Conservation (phyloP, 352 stramenopile genomes). For the Aphanomyces astaci region DNA sequence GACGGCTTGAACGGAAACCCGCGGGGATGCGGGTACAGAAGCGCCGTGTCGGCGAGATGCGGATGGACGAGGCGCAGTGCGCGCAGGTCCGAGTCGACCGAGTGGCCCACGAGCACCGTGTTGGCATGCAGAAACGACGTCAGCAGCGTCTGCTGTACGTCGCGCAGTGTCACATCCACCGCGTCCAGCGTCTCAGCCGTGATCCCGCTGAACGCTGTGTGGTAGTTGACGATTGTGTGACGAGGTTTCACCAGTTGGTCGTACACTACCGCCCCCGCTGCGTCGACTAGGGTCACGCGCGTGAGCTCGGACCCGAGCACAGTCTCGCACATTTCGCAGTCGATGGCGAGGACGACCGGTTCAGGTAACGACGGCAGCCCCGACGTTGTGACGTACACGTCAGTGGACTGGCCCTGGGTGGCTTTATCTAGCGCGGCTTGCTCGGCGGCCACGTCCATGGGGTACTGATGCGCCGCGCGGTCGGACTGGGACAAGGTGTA, state of each 20-base stretch:
- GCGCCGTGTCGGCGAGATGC: constrained; percentile 61
- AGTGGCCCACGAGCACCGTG: constrained; percentile 81
- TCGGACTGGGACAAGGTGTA: constrained; percentile 61
- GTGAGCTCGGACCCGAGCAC: constrained; percentile 78
- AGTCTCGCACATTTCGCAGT: constrained; percentile 88
- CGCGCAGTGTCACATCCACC: constrained; percentile 49
- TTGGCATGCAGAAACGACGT: constrained; percentile 53
- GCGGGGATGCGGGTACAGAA: constrained; percentile 77
- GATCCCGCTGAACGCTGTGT: constrained; percentile 86
- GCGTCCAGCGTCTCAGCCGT: constrained; percentile 56
- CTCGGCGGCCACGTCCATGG: constrained; percentile 49
- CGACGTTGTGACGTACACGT: constrained; percentile 47
- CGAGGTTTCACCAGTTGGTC: constrained; percentile 78
- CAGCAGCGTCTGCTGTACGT: constrained; percentile 60
- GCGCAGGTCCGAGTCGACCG: constrained; percentile 76
- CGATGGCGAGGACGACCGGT: constrained; percentile 50
- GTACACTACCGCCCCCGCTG: constrained; percentile 51
- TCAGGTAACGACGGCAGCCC: constrained; percentile 24
- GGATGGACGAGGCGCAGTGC: constrained; percentile 68
- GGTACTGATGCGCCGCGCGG: constrained; percentile 61
- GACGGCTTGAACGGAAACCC: constrained; percentile 77
- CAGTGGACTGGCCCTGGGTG: constrained; percentile 42
- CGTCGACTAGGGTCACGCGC: constrained; percentile 69
- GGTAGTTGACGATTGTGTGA: constrained; percentile 83
- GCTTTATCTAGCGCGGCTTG: constrained; percentile 44